These are phyloP conservation scores for Xylariales sp. DNA, from an alignment of 2,329 filamentous ascomycete genomes.

Conservation along the genomic window DNA sequence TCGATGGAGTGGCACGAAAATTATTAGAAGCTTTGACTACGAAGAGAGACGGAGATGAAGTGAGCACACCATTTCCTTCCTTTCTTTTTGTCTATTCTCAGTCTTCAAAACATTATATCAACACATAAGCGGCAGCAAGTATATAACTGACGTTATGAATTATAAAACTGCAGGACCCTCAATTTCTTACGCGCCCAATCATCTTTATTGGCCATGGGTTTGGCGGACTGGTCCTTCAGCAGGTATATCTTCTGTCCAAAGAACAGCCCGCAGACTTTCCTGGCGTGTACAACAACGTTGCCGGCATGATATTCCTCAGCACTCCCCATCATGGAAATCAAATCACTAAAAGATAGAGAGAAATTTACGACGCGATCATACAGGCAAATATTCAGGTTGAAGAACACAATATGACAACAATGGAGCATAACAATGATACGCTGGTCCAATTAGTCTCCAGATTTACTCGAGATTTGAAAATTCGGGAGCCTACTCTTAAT, in stretches of 20 bases:
- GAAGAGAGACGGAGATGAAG: no score
- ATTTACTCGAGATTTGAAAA: neutral
- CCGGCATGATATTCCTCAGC: conserved; percentile 3
- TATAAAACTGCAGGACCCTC: no score
- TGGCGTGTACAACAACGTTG: neutral
- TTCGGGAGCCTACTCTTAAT: neutral
- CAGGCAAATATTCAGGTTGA: neutral
- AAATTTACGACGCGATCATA: neutral
- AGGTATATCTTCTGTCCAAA: neutral
- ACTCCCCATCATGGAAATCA: neutral
- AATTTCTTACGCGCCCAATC: neutral
- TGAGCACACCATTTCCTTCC: no score
- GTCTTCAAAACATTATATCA: no score
- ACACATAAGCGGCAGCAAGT: no score
- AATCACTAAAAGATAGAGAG: neutral
- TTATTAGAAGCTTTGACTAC: neutral
- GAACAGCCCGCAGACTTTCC: neutral
- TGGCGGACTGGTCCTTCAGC: neutral
- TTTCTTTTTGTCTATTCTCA: no score
- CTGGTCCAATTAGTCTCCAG: neutral
- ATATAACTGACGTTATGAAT: no score
- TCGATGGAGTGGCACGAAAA: neutral
- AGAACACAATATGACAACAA: neutral
- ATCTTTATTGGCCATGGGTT: conserved; percentile 1
- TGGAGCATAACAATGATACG: neutral